Percentiles rank a stretch among this genome's conserved stretches.
phyloP scores from a whole-genome alignment of 768 basidiomycete genomes.

The Hygrocybe punicea region DNA sequence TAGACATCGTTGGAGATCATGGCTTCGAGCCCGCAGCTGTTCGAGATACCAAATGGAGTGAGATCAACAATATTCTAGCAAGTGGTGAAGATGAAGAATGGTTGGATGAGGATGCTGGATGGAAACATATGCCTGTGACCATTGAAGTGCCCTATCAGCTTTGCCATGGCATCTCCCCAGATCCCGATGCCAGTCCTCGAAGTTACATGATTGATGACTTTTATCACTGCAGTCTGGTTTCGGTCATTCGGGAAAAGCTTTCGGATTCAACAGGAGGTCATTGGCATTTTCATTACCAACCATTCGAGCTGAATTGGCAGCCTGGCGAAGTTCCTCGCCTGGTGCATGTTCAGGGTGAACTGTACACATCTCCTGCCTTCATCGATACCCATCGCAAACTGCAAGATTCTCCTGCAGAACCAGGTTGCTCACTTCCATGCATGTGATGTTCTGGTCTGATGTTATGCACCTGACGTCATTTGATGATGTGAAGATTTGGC shows the following conservation, averaged over 20 bases:
- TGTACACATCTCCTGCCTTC: neutral
- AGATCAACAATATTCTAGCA: neutral
- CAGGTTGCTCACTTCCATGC: neutral
- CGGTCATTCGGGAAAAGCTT: conserved; percentile 16
- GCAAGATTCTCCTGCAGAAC: neutral
- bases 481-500: conserved; percentile 37
- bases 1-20: neutral
- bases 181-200: conserved; percentile 3
- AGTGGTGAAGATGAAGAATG: neutral
- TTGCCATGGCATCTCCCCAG: neutral
- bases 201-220: conserved; percentile 7
- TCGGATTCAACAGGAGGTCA: neutral
- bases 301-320: conserved; percentile 13
- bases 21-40: neutral
- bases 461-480: conserved; percentile 36
- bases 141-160: neutral
- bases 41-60: neutral
- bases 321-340: neutral
- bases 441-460: conserved; percentile 22
- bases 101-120: neutral
- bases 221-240: conserved; percentile 11
- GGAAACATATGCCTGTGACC: neutral
- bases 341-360: neutral
- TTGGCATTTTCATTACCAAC: conserved; percentile 15
- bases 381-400: conserved; percentile 7